Evolutionary conservation across 768 basidiomycete genomes (phyloP), one percentile per base, ranked within the genome.

Genomic region (Leccinum imitatum): DNA sequence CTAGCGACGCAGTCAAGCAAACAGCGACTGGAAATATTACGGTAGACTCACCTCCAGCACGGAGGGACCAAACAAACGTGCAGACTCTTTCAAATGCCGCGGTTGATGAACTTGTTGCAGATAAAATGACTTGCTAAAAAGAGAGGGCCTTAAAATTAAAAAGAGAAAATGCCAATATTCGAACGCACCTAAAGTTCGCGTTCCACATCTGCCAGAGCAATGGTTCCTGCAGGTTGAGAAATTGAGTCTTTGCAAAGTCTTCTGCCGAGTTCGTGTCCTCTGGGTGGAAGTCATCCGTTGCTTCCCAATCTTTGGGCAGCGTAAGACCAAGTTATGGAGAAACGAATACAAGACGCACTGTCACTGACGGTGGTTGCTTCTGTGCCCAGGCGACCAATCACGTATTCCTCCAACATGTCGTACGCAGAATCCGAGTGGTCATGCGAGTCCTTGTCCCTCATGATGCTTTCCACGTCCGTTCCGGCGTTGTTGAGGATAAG

Each of bases 91-190:
- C 55, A 95, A 74, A 73, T 95, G 95, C 47, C 97, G 84, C 2
- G 97, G 96, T 72, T 98, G 95, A 74, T 99, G 97, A 0, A 99
- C 92, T 74, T 99, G 97, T 67, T 93, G 84, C 53, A 99, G 79
- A 71, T 99, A 99, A 74, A 95, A 98, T 4, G 90, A 85, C 80
- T 99, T 99, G 71, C 91, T 92, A 59, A 48, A 69, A 51, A 57
- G 48, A 30, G 27, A 46, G 39, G 25, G 23, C 41, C 23, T 63
- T 13, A 59, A 62, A 44, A 46, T 21, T 31, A 25, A 17, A 3
- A 19, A 10, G 4, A 17, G 21, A 56, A 5, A 23, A 7, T 7
- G 15, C 2, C 5, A 9, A 15, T 19, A 2, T 6, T 59, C 19
- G n/a, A 37, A 74, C 80, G 25, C 60, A 86, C 89, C 87, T 90